These are phyloP conservation scores for Chalciporus chontae DNA, from an alignment of 768 basidiomycete genomes.

Conservation along the genomic window DNA sequence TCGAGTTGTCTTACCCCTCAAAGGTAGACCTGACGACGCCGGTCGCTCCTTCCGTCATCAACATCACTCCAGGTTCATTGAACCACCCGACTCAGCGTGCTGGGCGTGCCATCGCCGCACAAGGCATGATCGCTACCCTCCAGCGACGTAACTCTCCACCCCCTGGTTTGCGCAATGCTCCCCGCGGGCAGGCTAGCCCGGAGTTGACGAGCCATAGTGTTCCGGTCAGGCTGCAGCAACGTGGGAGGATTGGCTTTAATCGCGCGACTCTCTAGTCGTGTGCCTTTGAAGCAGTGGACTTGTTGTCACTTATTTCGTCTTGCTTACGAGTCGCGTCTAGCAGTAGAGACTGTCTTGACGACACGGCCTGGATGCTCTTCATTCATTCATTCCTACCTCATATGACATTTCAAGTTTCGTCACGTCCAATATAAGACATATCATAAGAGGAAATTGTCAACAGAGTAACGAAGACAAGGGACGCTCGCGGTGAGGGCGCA, in stretches of 20 bases:
- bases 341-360: not conserved
- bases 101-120: slow-evolving; percentile 53
- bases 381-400: not conserved
- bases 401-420: not conserved
- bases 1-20: slow-evolving; percentile 37
- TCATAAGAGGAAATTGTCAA: too few relatives aligned
- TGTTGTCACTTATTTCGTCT: not conserved
- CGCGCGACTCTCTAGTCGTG: slow-evolving; percentile 59
- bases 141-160: slow-evolving; percentile 48
- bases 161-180: slow-evolving; percentile 8
- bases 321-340: not conserved
- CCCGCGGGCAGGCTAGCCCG: slow-evolving; percentile 28
- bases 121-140: slow-evolving; percentile 64
- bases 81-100: slow-evolving; percentile 51
- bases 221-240: slow-evolving; percentile 48
- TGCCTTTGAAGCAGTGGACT: slow-evolving; percentile 38
- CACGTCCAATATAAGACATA: not conserved
- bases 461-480: too few relatives aligned
- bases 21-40: slow-evolving; percentile 47
- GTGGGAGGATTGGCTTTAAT: slow-evolving; percentile 50
- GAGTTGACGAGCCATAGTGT: slow-evolving; percentile 57
- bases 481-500: not conserved
- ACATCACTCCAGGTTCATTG: slow-evolving; percentile 42
- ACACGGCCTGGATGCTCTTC: not conserved
- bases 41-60: slow-evolving; percentile 44